Evolutionary conservation across 2,329 filamentous ascomycete species (phyloP), one percentile per base, ranked within the genome.

Genomic region (Colletotrichum karsti): DNA sequence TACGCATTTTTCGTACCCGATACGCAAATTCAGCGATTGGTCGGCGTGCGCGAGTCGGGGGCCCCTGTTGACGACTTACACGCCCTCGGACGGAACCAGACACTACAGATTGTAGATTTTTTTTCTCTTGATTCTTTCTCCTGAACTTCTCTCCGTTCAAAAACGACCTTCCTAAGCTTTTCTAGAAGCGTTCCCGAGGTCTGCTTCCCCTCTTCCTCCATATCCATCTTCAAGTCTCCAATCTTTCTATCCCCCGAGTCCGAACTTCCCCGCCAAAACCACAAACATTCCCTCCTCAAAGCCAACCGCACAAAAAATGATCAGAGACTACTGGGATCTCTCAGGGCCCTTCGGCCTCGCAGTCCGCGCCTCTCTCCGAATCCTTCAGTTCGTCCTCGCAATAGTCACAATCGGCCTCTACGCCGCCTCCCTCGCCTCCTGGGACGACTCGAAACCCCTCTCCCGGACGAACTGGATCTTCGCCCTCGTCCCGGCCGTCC

Each of bases 341-440:
- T 61, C 50, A 10, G 63, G 67, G 13, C 41, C 57, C 37, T 66
- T 60, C 22, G 63, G 67, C 28, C 56, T 69, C 13, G 30, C 53
- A 15, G 57, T 53, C 26, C 63, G 63, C 35, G 57, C 63, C 22
- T 20, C 37, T 35, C 35, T 69, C 12, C 63, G 63, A 15, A 62
- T 56, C 44, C 28, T 69, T n/a, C 63, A 67, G n/a, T 69, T 69
- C 44, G 15, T 62, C 56, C 46, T 69, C 63, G 26, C 67, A 7
- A 54, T 67, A 28, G 42, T 67, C 56, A 42, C 41, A 18, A 56
- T 57, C 20, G 57, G 57, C 24, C 67, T 69, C 20, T 67, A 69
- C 30, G 51, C 50, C 51, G 57, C 63, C 18, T 48, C 57, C 13
- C 57, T 67, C 51, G 67, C 44, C 37, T 53, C 56, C 10, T 66